Conservation (phyloP, 169 alveolate genomes). For the Plasmodium cynomolgi region DNA sequence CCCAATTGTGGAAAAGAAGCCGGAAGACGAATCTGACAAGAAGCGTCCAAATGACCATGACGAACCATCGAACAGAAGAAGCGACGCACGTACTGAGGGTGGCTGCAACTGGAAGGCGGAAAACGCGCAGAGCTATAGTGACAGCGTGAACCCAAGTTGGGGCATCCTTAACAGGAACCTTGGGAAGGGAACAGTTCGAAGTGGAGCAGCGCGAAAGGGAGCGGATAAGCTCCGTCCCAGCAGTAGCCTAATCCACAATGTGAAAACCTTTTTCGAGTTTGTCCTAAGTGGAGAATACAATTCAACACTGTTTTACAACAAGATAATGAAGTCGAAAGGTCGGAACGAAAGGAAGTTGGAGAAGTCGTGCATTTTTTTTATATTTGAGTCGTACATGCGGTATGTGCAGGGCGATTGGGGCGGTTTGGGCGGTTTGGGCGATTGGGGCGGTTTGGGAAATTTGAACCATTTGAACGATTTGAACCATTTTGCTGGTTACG, state of each 20-base stretch:
- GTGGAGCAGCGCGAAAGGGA: not conserved
- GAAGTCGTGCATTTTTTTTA: not conserved
- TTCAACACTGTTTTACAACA: not conserved
- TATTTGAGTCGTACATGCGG: slow-evolving; percentile 20
- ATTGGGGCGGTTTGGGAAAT: too few relatives aligned
- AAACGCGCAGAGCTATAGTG: slow-evolving; percentile 6
- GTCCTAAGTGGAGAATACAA: not conserved
- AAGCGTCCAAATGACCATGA: not conserved
- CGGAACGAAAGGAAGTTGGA: slow-evolving; percentile 14
- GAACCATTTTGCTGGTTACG: not conserved
- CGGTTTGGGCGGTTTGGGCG: not conserved
- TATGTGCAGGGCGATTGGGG: not conserved
- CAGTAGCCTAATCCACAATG: slow-evolving; percentile 10
- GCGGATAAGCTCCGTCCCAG: not conserved
- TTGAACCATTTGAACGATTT: too few relatives aligned
- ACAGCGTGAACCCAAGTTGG: not conserved
- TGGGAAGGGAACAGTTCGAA: not conserved
- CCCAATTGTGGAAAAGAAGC: not conserved
- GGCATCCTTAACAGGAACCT: not conserved
- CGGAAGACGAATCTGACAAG: not conserved
- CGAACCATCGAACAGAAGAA: not conserved
- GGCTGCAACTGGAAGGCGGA: not conserved
- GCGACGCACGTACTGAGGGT: not conserved
- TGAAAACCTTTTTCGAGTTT: slow-evolving; percentile 30
- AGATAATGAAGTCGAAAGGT: slow-evolving; percentile 6